Evolutionary conservation across 768 basidiomycete species (phyloP).

Genomic region (Mrakia frigida): DNA sequence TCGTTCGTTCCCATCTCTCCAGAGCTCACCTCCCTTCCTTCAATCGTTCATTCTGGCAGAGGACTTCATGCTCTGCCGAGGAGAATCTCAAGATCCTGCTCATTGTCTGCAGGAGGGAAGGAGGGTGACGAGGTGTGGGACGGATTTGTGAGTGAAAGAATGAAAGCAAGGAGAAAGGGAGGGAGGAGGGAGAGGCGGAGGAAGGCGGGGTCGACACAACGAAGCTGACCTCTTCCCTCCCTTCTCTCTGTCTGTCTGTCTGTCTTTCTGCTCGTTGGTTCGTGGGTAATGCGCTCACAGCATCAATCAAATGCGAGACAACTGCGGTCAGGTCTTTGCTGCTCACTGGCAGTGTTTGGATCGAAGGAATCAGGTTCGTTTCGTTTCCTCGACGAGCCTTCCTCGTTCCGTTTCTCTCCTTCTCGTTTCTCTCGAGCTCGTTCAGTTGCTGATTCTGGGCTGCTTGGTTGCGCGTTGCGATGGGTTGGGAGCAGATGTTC

Average conservation of each 20-base stretch:
- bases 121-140: constrained; percentile 89
- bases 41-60: constrained; percentile 49
- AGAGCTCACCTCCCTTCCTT: neutral
- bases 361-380: constrained; percentile 80
- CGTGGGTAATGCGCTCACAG: constrained; percentile 49
- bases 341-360: constrained; percentile 93
- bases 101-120: constrained; percentile 95
- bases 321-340: constrained; percentile 80
- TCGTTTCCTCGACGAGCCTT: neutral
- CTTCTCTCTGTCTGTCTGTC: neutral
- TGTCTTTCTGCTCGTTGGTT: neutral
- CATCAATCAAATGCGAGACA: constrained; percentile 86
- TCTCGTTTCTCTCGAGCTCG: too few species aligned
- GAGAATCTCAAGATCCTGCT: constrained; percentile 78
- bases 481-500: too few species aligned
- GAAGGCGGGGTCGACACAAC: too few species aligned
- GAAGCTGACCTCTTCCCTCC: neutral
- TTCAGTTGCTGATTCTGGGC: too few species aligned
- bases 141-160: constrained; percentile 67
- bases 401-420: constrained; percentile 4
- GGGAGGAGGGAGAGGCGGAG: neutral
- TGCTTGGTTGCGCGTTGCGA: neutral
- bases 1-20: neutral
- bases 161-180: neutral
- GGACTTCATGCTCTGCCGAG: constrained; percentile 97